Percentiles rank a stretch among this genome's conserved stretches.
These are phyloP conservation scores for Mycena vulgaris DNA, from an alignment of 768 basidiomycete genomes.

Conservation along the genomic window DNA sequence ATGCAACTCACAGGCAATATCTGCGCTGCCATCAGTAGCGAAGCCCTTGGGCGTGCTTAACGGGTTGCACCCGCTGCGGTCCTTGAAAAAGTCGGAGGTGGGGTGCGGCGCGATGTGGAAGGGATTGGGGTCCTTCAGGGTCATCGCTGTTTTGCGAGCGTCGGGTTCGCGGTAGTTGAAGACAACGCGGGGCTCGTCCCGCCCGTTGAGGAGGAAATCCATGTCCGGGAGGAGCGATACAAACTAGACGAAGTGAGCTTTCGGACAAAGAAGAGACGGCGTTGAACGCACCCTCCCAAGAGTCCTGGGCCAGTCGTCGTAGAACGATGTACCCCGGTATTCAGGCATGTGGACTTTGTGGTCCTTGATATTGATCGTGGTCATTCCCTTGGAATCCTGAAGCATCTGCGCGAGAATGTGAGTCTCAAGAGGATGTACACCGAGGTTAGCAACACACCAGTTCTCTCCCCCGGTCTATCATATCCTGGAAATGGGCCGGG, in stretches of 20 bases:
- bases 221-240: slow-evolving; percentile 34
- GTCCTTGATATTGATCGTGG: slow-evolving; percentile 35
- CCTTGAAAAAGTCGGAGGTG: slow-evolving; percentile 30
- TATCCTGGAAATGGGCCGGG: slow-evolving; percentile 32
- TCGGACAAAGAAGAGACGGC: not conserved
- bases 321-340: slow-evolving; percentile 32
- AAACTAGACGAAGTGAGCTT: slow-evolving; percentile 21
- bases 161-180: slow-evolving; percentile 37
- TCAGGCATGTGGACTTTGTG: slow-evolving; percentile 29
- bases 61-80: slow-evolving; percentile 33
- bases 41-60: slow-evolving; percentile 33
- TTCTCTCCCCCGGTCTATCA: slow-evolving; percentile 27
- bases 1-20: slow-evolving; percentile 36
- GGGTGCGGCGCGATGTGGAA: slow-evolving; percentile 34
- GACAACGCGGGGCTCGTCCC: slow-evolving; percentile 39
- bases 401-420: slow-evolving; percentile 18
- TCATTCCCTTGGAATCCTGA: slow-evolving; percentile 34
- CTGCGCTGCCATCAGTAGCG: slow-evolving; percentile 31
- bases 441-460: slow-evolving; percentile 13
- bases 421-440: not conserved
- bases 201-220: slow-evolving; percentile 39
- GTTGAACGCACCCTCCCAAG: slow-evolving; percentile 22
- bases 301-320: slow-evolving; percentile 36
- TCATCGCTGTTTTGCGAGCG: slow-evolving; percentile 31
- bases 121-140: slow-evolving; percentile 32